Evolutionary conservation across 2,329 filamentous ascomycete genomes (phyloP), one percentile per base, ranked within the genome.

Genomic region (Rosellinia necatrix): DNA sequence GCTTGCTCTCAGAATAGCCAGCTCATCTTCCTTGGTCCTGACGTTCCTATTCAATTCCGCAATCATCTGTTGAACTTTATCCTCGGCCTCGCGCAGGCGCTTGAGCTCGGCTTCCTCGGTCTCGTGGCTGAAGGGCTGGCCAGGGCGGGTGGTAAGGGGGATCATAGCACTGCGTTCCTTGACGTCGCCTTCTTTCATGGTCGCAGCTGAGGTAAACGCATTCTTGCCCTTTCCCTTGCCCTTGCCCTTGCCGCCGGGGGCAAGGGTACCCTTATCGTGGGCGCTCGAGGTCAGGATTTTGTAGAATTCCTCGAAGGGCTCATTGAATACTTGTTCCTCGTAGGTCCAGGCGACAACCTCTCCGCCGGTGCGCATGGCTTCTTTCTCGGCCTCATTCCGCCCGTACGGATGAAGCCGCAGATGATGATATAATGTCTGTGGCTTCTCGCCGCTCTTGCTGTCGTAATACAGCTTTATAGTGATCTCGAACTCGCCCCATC

Each of bases 401-500:
- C 92, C 92, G 72, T 93, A 99, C 2, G 93, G 91, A 70, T 97
- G 92, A 9, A 99, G 81, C 49, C 92, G 90, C 54, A 99, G 78
- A 68, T 92, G 91, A 74, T 97, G 94, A 78, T 94, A 96, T 2
- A 96, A 77, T n/a, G 92, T 96, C 74, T 96, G 91, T 4, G 93
- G 90, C 74, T 99, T 99, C 78, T 99, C 94, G 66, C 85, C 87
- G 32, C 87, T 89, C 70, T 96, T 90, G 53, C 89, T 86, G 53
- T 90, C 86, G 75, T 97, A 99, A 78, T 96, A 96, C 40, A 99
- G 82, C 70, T 96, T 92, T 71, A 99, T 89, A 61, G 92, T 90
- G 68, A 99, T 96, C 72, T 94, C 91, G 77, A 99, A 99, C 76
- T 97, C 94, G 68, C 94, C 94, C 90, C 96, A 99, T 44, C 94